Base-by-base conservation (phyloP, 73 alveolate species). In the Blepharisma japonicum region DNA sequence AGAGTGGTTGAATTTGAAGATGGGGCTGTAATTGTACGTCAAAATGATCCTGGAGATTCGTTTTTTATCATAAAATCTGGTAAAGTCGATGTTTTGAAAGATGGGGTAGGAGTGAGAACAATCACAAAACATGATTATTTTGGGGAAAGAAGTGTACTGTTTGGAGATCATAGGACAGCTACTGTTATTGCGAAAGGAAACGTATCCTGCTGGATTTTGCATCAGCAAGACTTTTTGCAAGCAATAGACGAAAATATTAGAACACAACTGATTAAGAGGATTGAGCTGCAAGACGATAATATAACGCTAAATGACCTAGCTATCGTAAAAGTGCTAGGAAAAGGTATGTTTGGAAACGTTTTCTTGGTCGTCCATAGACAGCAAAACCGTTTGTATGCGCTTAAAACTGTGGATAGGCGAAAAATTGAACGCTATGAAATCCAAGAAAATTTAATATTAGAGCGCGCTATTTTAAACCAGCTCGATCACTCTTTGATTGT, bases 171-270 rank as follows among this genome's bases (percentile, higher is more conserved):
- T 27, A n/a, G 77, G 49, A 18, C 77, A 21, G 77, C 77, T 4
- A 18, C 77, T n/a, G 77, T 61, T 61, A 4, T 61, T 61, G 77
- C 77, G 5, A 76, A 45, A 21, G 90, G 84, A 6, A 80, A 78
- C 55, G 91, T 83, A 0, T 47, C 56, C 6, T 61, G 72, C 38
- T 77, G 77, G 38, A 78, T 83, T 7, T 50, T 86, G 45, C 55
- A 79, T 18, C 38, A 84, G 70, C 84, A 84, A 72, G 92, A 86
- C 56, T 53, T 86, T 49, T 55, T 78, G 5, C 72, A 77, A 77
- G 76, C 77, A 6, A 55, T 86, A 21, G 92, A 87, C n/a, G 89
- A 84, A 51, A 86, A 84, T 39, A 83, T 86, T 66, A 71, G 78
- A 66, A 51, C 38, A 46, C 67, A 18, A 21, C 78, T 77, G 23